Evolutionary conservation across 1,284 basidiomycete species (phyloP).

Genomic region (Moesziomyces globuligerus): DNA sequence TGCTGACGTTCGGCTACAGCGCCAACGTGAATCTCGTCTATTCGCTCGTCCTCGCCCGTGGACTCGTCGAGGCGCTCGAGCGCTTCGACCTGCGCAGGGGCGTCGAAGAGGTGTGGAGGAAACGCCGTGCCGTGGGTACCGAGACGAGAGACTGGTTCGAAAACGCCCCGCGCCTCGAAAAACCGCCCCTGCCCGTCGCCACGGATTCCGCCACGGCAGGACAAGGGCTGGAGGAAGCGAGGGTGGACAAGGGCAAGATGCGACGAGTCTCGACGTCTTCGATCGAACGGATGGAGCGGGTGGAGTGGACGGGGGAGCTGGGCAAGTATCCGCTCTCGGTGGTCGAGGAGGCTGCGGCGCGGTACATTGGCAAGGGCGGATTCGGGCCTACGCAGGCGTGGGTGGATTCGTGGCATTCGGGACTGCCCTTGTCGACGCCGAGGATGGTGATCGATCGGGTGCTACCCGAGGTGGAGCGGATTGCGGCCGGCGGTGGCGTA

Average conservation of each 20-base stretch:
- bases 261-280: constrained; percentile 39
- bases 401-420: constrained; percentile 53
- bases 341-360: constrained; percentile 34
- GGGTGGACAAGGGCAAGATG: constrained; percentile 41
- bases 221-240: neutral
- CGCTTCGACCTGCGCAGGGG: constrained; percentile 85
- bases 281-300: neutral
- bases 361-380: constrained; percentile 53
- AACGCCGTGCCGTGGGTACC: constrained; percentile 20
- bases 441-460: constrained; percentile 41
- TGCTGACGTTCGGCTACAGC: constrained; percentile 72
- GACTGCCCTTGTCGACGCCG: constrained; percentile 45
- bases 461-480: constrained; percentile 52
- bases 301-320: constrained; percentile 18
- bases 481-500: constrained; percentile 34
- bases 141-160: constrained; percentile 39
- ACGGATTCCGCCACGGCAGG: neutral
- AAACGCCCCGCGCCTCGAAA: constrained; percentile 17
- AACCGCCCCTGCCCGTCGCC: constrained; percentile 16
- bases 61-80: constrained; percentile 84
- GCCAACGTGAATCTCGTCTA: constrained; percentile 90
- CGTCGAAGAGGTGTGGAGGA: constrained; percentile 77
- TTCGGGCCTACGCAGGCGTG: constrained; percentile 61
- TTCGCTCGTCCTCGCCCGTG: constrained; percentile 82
- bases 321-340: constrained; percentile 23